phyloP scores from a whole-genome alignment of 1,284 basidiomycete genomes.

The Cryptococcus sp. region DNA sequence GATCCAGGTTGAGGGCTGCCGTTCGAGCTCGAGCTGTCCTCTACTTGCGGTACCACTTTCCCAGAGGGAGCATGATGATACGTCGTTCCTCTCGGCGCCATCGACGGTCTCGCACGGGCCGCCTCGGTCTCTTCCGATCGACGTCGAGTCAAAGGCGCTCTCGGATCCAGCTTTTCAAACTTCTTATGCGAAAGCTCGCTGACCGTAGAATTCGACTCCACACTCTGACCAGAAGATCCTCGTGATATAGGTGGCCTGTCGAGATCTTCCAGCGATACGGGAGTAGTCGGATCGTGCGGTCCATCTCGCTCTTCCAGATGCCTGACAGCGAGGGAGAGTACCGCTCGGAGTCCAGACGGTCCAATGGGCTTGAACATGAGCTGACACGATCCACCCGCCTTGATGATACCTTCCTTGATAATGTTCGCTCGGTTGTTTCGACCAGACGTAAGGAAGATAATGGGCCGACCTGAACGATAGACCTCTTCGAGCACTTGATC shows the following conservation, averaged over 20 bases:
- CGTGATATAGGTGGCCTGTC: constrained; percentile 30
- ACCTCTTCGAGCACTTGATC: constrained; percentile 56
- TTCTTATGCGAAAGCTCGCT: constrained; percentile 18
- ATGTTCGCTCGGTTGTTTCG: constrained; percentile 52
- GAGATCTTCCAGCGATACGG: not conserved
- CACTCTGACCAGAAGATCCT: constrained; percentile 25
- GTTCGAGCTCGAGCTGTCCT: constrained; percentile 1
- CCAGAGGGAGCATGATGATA: constrained; percentile 23
- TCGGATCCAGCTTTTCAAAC: constrained; percentile 12
- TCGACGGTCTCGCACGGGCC: constrained; percentile 25
- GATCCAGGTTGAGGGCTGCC: constrained; percentile 15
- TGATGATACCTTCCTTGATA: constrained; percentile 23
- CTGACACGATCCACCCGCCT: constrained; percentile 77
- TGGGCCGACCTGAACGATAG: constrained; percentile 31
- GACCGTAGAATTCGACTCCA: constrained; percentile 26
- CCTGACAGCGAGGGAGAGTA: constrained; percentile 66
- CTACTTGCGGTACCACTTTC: constrained; percentile 1
- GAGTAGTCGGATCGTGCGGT: not conserved
- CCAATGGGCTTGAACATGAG: constrained; percentile 85
- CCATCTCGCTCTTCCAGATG: constrained; percentile 46
- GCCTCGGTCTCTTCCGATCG: constrained; percentile 43
- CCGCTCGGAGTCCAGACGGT: constrained; percentile 64
- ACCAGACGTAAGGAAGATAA: constrained; percentile 58
- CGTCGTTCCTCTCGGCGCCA: constrained; percentile 39
- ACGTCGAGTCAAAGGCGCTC: constrained; percentile 29